Percentiles rank a stretch among this genome's conserved stretches.
phyloP scores from a whole-genome alignment of 768 basidiomycete genomes.

The Suillus lakei region DNA sequence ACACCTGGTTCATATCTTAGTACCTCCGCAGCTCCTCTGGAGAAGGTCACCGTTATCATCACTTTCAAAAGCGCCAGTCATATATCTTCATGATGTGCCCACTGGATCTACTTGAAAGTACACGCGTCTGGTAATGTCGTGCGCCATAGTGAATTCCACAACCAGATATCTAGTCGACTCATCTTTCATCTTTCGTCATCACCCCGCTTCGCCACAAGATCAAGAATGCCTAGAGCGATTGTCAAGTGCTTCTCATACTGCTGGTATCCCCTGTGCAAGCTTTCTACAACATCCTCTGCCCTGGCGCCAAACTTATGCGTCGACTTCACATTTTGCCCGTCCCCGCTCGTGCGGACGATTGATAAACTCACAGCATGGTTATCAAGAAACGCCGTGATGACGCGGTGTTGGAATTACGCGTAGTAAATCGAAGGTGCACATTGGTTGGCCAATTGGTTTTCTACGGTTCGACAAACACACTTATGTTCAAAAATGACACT shows the following conservation, averaged over 20 bases:
- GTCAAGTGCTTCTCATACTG: neutral
- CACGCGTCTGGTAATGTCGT: neutral
- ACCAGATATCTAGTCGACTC: neutral
- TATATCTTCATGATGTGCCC: neutral
- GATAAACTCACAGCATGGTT: too few species aligned
- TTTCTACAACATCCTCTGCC: too few species aligned
- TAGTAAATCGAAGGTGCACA: too few species aligned
- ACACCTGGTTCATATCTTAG: constrained; percentile 58
- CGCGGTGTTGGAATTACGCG: too few species aligned
- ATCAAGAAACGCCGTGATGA: too few species aligned
- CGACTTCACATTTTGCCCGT: too few species aligned
- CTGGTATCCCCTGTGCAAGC: neutral
- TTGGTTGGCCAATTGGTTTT: neutral
- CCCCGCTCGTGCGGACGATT: too few species aligned
- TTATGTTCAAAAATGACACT: neutral
- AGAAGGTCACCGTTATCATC: neutral
- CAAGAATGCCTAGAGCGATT: too few species aligned
- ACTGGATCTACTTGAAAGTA: neutral
- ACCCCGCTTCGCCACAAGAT: neutral
- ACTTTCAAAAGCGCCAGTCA: neutral
- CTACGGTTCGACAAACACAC: neutral
- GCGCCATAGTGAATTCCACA: neutral
- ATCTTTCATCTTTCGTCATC: neutral
- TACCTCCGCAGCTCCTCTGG: constrained; percentile 48
- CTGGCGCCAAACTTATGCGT: too few species aligned